These are phyloP conservation scores for Trichophyton equinum DNA, from an alignment of 2,329 filamentous ascomycete genomes.

Conservation along the genomic window DNA sequence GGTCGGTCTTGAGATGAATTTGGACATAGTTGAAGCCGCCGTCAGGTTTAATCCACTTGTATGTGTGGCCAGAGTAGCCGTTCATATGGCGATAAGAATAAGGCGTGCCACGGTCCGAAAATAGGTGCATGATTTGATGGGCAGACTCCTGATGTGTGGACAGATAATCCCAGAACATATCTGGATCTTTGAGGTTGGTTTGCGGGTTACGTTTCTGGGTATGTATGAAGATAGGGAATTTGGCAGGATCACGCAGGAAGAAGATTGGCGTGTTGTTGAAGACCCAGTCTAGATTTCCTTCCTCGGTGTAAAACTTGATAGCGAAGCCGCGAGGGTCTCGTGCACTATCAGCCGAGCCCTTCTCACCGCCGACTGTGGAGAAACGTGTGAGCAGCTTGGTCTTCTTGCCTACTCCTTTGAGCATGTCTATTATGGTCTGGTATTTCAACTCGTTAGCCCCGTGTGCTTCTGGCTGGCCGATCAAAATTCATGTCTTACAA, in stretches of 20 bases:
- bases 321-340: constrained; percentile 62
- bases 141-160: constrained; percentile 49
- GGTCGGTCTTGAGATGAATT: constrained; percentile 51
- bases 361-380: constrained; percentile 64
- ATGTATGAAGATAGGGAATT: constrained; percentile 62
- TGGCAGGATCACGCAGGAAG: constrained; percentile 60
- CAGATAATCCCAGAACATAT: constrained; percentile 57
- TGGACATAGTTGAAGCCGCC: constrained; percentile 55
- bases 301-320: constrained; percentile 59
- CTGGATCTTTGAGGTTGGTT: constrained; percentile 56
- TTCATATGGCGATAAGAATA: constrained; percentile 56
- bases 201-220: constrained; percentile 63
- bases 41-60: constrained; percentile 54
- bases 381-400: constrained; percentile 57
- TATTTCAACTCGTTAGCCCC: constrained; percentile 1
- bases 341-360: constrained; percentile 57
- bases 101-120: constrained; percentile 54
- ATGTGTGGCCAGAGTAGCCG: constrained; percentile 54
- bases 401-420: constrained; percentile 52
- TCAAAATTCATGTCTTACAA: constrained; percentile 19
- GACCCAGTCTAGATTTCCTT: constrained; percentile 63
- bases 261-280: constrained; percentile 50
- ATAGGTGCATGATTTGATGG: constrained; percentile 54
- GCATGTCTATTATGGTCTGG: constrained; percentile 36
- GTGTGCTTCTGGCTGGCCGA: no score